A percentile compares a stretch with the other conserved stretches of the same genome.
Conservation (phyloP, 2,329 filamentous ascomycete species). For the Ophiostoma angusticollis region DNA sequence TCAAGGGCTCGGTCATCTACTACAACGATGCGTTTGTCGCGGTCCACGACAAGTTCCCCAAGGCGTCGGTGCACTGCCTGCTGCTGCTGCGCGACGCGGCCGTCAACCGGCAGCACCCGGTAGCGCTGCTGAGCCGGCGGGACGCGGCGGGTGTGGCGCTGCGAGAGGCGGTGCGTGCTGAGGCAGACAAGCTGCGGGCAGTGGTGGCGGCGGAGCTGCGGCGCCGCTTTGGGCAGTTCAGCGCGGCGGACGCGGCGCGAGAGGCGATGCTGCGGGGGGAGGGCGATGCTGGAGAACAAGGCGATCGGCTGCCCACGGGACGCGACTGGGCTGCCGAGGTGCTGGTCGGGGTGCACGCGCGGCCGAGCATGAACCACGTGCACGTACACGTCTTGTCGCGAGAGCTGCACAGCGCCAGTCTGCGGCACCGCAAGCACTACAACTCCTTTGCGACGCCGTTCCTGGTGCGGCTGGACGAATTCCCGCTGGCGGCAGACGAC, state of each 20-base stretch:
- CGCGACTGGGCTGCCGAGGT: slow-evolving; percentile 70
- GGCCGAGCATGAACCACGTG: slow-evolving; percentile 82
- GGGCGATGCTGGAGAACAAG: slow-evolving; percentile 51
- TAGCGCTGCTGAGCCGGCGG: slow-evolving; percentile 41
- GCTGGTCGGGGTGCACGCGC: slow-evolving; percentile 67
- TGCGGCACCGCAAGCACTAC: slow-evolving; percentile 82
- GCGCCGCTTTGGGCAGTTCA: slow-evolving; percentile 51
- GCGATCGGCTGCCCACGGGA: slow-evolving; percentile 49
- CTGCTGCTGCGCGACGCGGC: slow-evolving; percentile 62
- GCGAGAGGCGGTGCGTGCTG: slow-evolving; percentile 46
- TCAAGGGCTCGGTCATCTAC: slow-evolving; percentile 44
- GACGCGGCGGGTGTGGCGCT: slow-evolving; percentile 48
- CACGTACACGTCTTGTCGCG: slow-evolving; percentile 79
- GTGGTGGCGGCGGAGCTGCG: slow-evolving; percentile 66
- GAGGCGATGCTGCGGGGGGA: slow-evolving; percentile 53
- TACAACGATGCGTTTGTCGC: slow-evolving; percentile 57
- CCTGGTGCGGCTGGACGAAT: slow-evolving; percentile 64
- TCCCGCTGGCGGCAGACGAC: slow-evolving; percentile 60
- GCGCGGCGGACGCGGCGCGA: slow-evolving; percentile 48
- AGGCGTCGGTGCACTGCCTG: slow-evolving; percentile 72
- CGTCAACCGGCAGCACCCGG: slow-evolving; percentile 56
- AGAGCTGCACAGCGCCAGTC: slow-evolving; percentile 58
- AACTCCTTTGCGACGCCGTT: slow-evolving; percentile 83
- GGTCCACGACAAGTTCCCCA: slow-evolving; percentile 77
- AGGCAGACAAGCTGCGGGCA: slow-evolving; percentile 46